Conservation (phyloP, 805 yeast species). For the Kluyveromyces siamensis region DNA sequence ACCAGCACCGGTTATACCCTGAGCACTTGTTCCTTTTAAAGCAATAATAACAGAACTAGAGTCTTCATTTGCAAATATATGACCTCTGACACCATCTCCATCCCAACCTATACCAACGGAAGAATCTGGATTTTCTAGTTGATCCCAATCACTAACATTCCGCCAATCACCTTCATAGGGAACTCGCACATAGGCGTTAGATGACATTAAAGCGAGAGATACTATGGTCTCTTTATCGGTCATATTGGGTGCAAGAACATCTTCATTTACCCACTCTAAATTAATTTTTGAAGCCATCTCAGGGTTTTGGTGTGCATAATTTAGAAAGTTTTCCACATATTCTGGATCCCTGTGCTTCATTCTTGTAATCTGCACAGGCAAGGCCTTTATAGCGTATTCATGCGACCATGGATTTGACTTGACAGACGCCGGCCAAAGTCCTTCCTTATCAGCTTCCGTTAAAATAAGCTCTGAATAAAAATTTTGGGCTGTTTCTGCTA, state of each 20-base stretch:
- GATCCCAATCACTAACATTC: slow-evolving; percentile 54
- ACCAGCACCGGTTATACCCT: slow-evolving; percentile 65
- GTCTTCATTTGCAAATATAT: slow-evolving; percentile 62
- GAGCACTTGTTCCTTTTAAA: slow-evolving; percentile 88
- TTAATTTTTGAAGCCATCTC: slow-evolving; percentile 25
- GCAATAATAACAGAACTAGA: slow-evolving; percentile 61
- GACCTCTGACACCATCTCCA: slow-evolving; percentile 80
- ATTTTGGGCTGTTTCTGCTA: slow-evolving; percentile 7
- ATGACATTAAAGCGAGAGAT: slow-evolving; percentile 72
- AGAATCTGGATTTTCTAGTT: slow-evolving; percentile 26
- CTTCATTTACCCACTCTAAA: slow-evolving; percentile 58
- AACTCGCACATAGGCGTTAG: slow-evolving; percentile 78
- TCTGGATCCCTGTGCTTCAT: slow-evolving; percentile 45
- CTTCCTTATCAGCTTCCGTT: slow-evolving; percentile 3
- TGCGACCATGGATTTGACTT: slow-evolving; percentile 18
- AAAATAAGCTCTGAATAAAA: slow-evolving; percentile 7
- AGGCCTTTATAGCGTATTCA: slow-evolving; percentile 10
- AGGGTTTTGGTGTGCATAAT: slow-evolving; percentile 39
- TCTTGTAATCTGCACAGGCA: slow-evolving; percentile 25
- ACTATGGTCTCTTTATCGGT: slow-evolving; percentile 66
- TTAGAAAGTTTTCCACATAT: slow-evolving; percentile 56
- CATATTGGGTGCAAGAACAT: slow-evolving; percentile 60
- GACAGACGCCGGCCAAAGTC: slow-evolving; percentile 15
- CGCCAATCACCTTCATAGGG: slow-evolving; percentile 84
- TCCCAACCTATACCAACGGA: slow-evolving; percentile 79